phyloP scores from a whole-genome alignment of 495 filamentous ascomycete genomes.

The Podospora conica region DNA sequence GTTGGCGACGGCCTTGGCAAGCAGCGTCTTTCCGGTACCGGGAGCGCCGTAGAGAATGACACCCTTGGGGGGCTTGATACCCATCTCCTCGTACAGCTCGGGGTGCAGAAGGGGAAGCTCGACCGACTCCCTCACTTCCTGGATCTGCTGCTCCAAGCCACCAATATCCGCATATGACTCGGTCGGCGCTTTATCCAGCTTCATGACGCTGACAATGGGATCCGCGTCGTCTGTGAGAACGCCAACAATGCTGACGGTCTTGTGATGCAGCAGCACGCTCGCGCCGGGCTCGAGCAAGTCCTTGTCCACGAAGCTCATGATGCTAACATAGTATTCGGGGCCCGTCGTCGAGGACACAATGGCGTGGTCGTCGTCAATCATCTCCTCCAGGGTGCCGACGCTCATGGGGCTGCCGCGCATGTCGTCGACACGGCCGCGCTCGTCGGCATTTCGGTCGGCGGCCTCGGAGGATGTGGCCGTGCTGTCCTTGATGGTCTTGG shows the following conservation, averaged over 20 bases:
- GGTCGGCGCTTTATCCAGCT: constrained; percentile 96
- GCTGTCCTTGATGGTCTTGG: constrained; percentile 71
- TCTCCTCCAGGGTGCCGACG: constrained; percentile 93
- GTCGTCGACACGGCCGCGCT: constrained; percentile 93
- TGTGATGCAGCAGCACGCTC: constrained; percentile 93
- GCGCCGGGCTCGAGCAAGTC: constrained; percentile 95
- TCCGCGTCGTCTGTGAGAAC: constrained; percentile 96
- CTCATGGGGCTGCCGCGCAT: constrained; percentile 99
- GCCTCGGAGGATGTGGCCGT: constrained; percentile 54
- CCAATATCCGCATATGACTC: constrained; percentile 99
- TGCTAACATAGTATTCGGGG: constrained; percentile 98
- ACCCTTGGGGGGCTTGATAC: constrained; percentile 98
- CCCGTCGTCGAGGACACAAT: constrained; percentile 97
- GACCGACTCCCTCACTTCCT: constrained; percentile 95
- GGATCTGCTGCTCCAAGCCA: constrained; percentile 89
- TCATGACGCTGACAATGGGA: constrained; percentile 97
- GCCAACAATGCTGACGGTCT: constrained; percentile 95
- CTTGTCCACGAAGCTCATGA: constrained; percentile 99
- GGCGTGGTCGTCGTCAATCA: constrained; percentile 99
- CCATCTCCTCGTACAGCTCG: constrained; percentile 99
- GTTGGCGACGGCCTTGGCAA: constrained; percentile 97
- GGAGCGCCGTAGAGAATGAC: constrained; percentile 98
- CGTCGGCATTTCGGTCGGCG: constrained; percentile 78
- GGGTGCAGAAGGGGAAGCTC: constrained; percentile 94
- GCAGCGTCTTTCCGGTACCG: constrained; percentile 93